Conservation (phyloP, 352 stramenopile genomes). For the Plasmopara halstedii region DNA sequence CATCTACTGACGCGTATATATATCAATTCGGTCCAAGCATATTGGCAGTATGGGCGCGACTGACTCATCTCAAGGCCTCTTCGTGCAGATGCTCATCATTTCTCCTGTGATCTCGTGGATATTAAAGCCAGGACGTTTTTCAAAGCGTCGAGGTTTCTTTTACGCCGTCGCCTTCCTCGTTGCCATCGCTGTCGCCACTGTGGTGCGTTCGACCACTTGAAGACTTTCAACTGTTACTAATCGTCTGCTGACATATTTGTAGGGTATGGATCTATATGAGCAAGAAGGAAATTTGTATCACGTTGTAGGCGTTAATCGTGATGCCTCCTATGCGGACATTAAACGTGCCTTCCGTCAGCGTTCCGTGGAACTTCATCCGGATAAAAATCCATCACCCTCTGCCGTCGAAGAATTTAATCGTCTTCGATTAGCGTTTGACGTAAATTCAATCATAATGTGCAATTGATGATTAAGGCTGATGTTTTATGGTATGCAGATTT, state of each 20-base stretch:
- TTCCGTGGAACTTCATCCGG: conserved; percentile 93
- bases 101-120: conserved; percentile 94
- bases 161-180: conserved; percentile 94
- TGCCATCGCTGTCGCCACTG: conserved; percentile 87
- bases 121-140: conserved; percentile 90
- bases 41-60: conserved; percentile 26
- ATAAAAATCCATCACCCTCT: conserved; percentile 93
- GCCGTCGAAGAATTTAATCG: conserved; percentile 90
- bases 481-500: conserved; percentile 19
- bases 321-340: conserved; percentile 90
- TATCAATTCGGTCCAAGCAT: background rate
- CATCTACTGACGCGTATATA: too few relatives aligned
- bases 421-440: conserved; percentile 93
- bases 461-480: background rate
- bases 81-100: conserved; percentile 72
- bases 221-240: background rate
- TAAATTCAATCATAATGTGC: conserved; percentile 22
- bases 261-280: conserved; percentile 82
- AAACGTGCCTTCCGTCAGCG: conserved; percentile 95
- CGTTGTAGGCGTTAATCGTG: conserved; percentile 84
- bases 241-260: background rate
- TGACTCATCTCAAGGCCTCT: conserved; percentile 59
- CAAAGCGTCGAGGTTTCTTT: conserved; percentile 86
- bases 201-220: conserved; percentile 42
- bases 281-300: conserved; percentile 93